Percentiles rank a stretch among this genome's conserved stretches.
Evolutionary conservation across 805 yeast genomes (phyloP).

Genomic region (Saccharomycopsis olivae): DNA sequence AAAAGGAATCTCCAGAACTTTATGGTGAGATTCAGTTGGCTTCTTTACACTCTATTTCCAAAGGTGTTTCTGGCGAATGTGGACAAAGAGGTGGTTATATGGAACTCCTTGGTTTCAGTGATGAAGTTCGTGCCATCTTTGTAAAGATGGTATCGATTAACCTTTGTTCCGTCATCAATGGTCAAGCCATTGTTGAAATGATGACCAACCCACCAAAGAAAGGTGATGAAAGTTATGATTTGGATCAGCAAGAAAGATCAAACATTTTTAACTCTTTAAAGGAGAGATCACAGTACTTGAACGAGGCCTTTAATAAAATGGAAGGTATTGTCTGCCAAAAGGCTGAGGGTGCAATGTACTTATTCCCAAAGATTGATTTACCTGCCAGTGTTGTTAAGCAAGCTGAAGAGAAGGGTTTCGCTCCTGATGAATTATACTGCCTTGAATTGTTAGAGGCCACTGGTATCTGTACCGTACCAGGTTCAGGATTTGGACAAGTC

Average conservation of each 20-base stretch:
- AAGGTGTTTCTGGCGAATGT: conserved; percentile 97
- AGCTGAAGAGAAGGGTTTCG: conserved; percentile 45
- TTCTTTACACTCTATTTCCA: conserved; percentile 93
- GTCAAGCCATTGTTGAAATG: conserved; percentile 86
- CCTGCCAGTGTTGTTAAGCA: conserved; percentile 50
- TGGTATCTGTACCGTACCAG: conserved; percentile 97
- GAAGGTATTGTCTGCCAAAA: conserved; percentile 77
- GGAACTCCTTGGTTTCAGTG: conserved; percentile 78
- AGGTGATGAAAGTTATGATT: conserved; percentile 67
- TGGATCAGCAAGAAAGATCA: conserved; percentile 51
- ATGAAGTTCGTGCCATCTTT: conserved; percentile 58
- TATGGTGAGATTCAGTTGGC: conserved; percentile 77
- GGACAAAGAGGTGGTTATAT: conserved; percentile 99
- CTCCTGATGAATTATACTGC: conserved; percentile 86
- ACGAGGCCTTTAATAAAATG: conserved; percentile 62
- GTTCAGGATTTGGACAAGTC: conserved; percentile 92
- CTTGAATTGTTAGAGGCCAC: conserved; percentile 71
- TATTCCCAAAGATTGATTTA: conserved; percentile 71
- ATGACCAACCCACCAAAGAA: conserved; percentile 85
- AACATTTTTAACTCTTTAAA: conserved; percentile 53
- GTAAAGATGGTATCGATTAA: conserved; percentile 85
- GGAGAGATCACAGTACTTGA: conserved; percentile 53
- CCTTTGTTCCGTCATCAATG: conserved; percentile 88
- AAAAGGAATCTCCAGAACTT: conserved; percentile 34
- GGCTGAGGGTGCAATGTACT: conserved; percentile 97